Base-by-base conservation (phyloP, 2,329 filamentous ascomycete species). In the Sporothrix curviconia region DNA sequence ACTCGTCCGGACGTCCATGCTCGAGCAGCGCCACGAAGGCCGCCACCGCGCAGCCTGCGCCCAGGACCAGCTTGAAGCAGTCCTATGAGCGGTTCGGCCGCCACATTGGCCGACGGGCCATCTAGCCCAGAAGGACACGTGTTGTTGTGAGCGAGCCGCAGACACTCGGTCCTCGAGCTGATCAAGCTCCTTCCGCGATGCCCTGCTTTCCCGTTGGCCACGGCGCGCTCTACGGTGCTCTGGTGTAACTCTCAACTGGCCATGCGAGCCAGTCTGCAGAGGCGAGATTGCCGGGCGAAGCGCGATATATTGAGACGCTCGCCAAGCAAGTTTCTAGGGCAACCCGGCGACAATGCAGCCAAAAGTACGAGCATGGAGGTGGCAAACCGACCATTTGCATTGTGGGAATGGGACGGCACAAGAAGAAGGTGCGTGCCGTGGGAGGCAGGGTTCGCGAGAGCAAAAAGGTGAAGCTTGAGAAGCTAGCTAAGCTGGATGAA, bases 391-490 rank as follows among this genome's bases (percentile, higher is more conserved):
- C 62, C 94, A 99, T 67, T 92, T 97, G 0, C 2, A 76, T 99
- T 2, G 92, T 99, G 4, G 83, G 94, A 99, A 70, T 99, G 94
- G 94, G 94, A 99, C 70, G 94, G 94, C 3, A 95, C 90, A 96
- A 96, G 82, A 96, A 96, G 80, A 96, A 97, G 79, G 87, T 99
- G 25, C 78, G 92, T 28, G 92, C 87, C 1, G n/a, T 97, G 90
- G 89, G 94, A 97, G 71, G n/a, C 94, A 99, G 70, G 92, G 92
- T n/a, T 0, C 78, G 92, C 14, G 92, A 97, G 76, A 92, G 85
- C 70, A 92, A 88, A 72, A 97, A 96, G 77, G 86, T 95, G 56
- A 94, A 95, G 76, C 76, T 90, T 60, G 92, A 97, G 77, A 95
- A n/a, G 91, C 73, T 97, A 92, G n/a, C n/a, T 75, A 89, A 92